Evolutionary conservation across 352 stramenopile genomes (phyloP), one percentile per base, ranked within the genome.

Genomic region (Phytophthora sojae): DNA sequence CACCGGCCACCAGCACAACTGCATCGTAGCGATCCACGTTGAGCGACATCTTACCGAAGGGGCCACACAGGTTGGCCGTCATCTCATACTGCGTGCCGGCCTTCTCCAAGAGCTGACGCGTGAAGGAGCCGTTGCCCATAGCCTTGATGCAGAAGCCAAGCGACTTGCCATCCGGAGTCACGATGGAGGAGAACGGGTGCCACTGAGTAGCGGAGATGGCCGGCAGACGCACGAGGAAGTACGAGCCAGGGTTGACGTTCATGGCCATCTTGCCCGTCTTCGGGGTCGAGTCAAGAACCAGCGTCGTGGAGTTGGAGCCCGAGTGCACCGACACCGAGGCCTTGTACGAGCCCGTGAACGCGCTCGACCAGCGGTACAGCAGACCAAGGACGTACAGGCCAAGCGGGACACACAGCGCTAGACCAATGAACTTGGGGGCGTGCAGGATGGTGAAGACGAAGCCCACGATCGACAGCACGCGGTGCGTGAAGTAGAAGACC

Each of bases 121-220:
- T 91, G 63, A 89, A 93, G 17, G 84, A 84, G 5, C 64, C 65
- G 11, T 74, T 70, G n/a, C 77, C 75, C 71, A 90, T 85, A 17
- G 79, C 77, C 50, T 85, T 91, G 25, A 93, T 72, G 57, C 79
- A 91, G 44, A 96, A 96, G n/a, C 84, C 89, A 49, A 96, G 83
- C 39, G 89, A 93, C 47, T 94, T 83, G 42, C 84, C 82, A 17
- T 92, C 77, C 1, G 82, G 73, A 2, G 82, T 92, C 54, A 94
- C 86, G 44, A 96, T 84, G 1, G 86, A 85, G 7, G 87, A 94
- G 73, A 96, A 96, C 54, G 86, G 89, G 45, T 96, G 89, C 87
- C 89, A 96, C 67, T 96, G 67, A 6, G 80, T 77, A 9, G 51
- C 53, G 44, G 85, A 94, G 25, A 95, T 73, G 9, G 85, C 77